phyloP scores from a whole-genome alignment of 2,329 filamentous ascomycete species.

The Zarea fungicola region DNA sequence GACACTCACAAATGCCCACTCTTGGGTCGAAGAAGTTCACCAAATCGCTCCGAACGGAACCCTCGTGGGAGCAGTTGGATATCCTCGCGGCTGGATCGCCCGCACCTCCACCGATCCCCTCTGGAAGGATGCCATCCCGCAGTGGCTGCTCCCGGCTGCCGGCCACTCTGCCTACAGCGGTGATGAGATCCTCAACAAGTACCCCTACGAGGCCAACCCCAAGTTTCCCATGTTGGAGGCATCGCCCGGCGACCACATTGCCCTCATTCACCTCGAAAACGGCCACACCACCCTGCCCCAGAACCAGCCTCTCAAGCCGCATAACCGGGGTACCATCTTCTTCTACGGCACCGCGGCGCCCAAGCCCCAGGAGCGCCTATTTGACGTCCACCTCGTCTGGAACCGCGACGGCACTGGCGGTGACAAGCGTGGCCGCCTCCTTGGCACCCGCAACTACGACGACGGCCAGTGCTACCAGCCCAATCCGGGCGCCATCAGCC shows the following conservation, averaged over 20 bases:
- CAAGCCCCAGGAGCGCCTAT: slow-evolving; percentile 41
- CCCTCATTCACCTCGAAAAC: slow-evolving; percentile 67
- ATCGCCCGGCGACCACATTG: slow-evolving; percentile 56
- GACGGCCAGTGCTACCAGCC: slow-evolving; percentile 86
- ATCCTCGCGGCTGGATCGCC: slow-evolving; percentile 63
- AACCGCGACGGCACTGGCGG: slow-evolving; percentile 75
- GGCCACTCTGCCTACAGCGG: slow-evolving; percentile 61
- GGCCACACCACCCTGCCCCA: slow-evolving; percentile 64
- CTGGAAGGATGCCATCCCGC: slow-evolving; percentile 54
- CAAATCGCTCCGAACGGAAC: slow-evolving; percentile 69
- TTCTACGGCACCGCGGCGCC: slow-evolving; percentile 66
- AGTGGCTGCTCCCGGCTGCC: slow-evolving; percentile 57
- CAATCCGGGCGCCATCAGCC: slow-evolving; percentile 55
- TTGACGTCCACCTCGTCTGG: slow-evolving; percentile 72
- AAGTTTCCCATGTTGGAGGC: slow-evolving; percentile 59
- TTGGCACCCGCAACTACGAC: slow-evolving; percentile 77
- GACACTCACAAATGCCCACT: slow-evolving; percentile 51
- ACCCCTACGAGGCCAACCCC: slow-evolving; percentile 30
- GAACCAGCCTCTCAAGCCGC: slow-evolving; percentile 53
- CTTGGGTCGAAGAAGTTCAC: slow-evolving; percentile 75
- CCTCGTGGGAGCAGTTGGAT: slow-evolving; percentile 67
- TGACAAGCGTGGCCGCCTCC: slow-evolving; percentile 67
- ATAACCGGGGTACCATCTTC: slow-evolving; percentile 66
- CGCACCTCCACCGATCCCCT: slow-evolving; percentile 44
- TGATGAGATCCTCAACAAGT: slow-evolving; percentile 46